Evolutionary conservation across 495 filamentous ascomycete species (phyloP), one percentile per base, ranked within the genome.

Genomic region (Penicillium tannophilum): DNA sequence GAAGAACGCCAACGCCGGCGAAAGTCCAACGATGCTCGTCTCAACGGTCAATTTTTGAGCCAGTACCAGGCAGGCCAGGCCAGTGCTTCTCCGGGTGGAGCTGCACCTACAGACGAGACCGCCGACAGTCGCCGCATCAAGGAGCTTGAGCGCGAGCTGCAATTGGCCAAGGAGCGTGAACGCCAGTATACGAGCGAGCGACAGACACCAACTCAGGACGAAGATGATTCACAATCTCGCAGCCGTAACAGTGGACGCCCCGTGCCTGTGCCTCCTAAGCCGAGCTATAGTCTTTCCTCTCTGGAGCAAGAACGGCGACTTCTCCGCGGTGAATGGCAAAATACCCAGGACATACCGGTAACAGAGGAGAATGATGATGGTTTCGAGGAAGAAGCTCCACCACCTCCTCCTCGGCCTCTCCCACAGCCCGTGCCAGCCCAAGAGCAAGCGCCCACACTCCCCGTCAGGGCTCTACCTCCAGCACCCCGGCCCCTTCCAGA

Each of bases 71-170:
- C 85, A 24, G 75, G 68, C 46, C 74, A 81, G 56, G 54, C 66
- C 23, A 64, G 35, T 44, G 49, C 45, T 59, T 60, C 11, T 59
- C 14, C 12, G 43, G 48, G 19, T 23, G 58, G 47, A 41, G 53
- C 57, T 12, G 55, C 52, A 2, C 45, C 66, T 12, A 41, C 17
- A 31, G 74, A 77, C 60, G 82, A 65, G 51, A 67, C 69, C 61
- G 71, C 71, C 64, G 83, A 84, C 64, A 76, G 73, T 20, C 84
- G 80, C n/a, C 86, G 91, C 42, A 86, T 98, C 56, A 82, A 84
- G 61, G 86, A 97, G 65, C 81, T 98, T 10, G 94, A 97, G 71
- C 81, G 85, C 28, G 89, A 98, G 70, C 81, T 98, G 2, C 89
- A 92, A 67, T 77, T 86, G 60, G 94, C 94, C 3, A 89, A 92